Conservation (phyloP, 2,329 filamentous ascomycete species). For the Neoascochyta sp. region DNA sequence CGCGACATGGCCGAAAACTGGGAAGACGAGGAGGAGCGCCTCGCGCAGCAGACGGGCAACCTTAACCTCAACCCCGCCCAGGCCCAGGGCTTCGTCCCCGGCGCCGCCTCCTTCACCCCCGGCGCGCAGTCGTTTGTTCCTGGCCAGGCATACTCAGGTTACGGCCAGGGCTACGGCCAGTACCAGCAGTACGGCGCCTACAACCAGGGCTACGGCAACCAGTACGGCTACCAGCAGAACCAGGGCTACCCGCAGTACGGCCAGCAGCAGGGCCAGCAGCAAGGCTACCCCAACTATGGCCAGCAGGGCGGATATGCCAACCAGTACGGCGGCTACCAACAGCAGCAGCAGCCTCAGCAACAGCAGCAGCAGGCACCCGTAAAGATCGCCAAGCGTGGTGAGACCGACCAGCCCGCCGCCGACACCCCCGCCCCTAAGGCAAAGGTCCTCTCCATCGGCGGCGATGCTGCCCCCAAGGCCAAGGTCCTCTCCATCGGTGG, state of each 20-base stretch:
- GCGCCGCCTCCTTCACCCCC: slow-evolving; percentile 68
- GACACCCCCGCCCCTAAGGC: slow-evolving; percentile 52
- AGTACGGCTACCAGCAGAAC: slow-evolving; percentile 42
- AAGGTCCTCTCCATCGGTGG: slow-evolving; percentile 61
- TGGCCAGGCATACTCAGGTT: slow-evolving; percentile 58
- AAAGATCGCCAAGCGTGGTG: slow-evolving; percentile 61
- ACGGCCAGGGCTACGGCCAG: slow-evolving; percentile 36
- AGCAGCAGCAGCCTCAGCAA: slow-evolving; percentile 39
- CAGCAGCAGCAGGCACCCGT: slow-evolving; percentile 51
- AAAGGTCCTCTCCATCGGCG: slow-evolving; percentile 63
- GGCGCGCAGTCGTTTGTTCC: slow-evolving; percentile 68
- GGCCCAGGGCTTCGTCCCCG: slow-evolving; percentile 56
- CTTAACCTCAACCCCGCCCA: slow-evolving; percentile 38
- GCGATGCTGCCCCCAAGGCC: slow-evolving; percentile 53
- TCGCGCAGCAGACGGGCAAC: slow-evolving; percentile 61
- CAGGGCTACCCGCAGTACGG: slow-evolving; percentile 11
- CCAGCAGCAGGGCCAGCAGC: slow-evolving; percentile 16
- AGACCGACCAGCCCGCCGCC: slow-evolving; percentile 49
- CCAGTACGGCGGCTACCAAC: slow-evolving; percentile 47
- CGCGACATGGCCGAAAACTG: slow-evolving; percentile 78
- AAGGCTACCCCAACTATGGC: slow-evolving; percentile 6
- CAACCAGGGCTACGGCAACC: slow-evolving; percentile 58
- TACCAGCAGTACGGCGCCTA: slow-evolving; percentile 41
- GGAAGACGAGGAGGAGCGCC: slow-evolving; percentile 84
- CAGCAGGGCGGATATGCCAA: slow-evolving; percentile 23